Evolutionary conservation across 2,329 filamentous ascomycete species (phyloP), one percentile per base, ranked within the genome.

Genomic region (Penicillium sp.): DNA sequence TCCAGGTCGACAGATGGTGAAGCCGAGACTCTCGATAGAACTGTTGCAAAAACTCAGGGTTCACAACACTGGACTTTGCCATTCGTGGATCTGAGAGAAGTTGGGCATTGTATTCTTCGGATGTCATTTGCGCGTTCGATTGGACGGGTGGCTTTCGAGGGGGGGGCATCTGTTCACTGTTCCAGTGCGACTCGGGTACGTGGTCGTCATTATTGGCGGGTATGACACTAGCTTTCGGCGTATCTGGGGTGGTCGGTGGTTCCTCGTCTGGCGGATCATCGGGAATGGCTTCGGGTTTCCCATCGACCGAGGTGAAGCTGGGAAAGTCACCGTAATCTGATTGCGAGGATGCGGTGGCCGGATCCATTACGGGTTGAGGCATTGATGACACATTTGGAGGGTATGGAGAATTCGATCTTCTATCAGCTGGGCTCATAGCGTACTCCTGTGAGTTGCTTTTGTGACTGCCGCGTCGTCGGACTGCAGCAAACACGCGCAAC

Each of bases 1-100:
- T 99, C 96, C 95, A 98, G 1, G 91, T 92, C 0, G 93, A 97
- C 0, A 99, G 79, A 71, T 99, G 95, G 74, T 99, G 96, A 21
- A 99, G 81, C 25, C 95, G 88, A 60, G 93, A 98, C 75, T 98
- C 93, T 4, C 92, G 90, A 70, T 98, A 99, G 70, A 91, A 99
- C 60, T 98, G 93, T 62, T 93, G 90, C 1, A 99, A 80, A 60
- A 99, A 99, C 35, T 95, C 88, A 0, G 96, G 95, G 64, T 99
- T 96, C 9, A 92, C 90, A 1, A 92, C 92, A 1, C 93, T 96
- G 0, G 92, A 92, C 69, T 96, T 95, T 58, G 91, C 86, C 66
- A 96, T 86, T 33, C 88, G 87, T 2, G 95, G 92, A 68, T 98
- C 92, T 2, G 89, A 85, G 3, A 99, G 81, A 1, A 98, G 81